These are phyloP conservation scores for Fibroporia radiculosa DNA, from an alignment of 768 basidiomycete species.

Conservation along the genomic window DNA sequence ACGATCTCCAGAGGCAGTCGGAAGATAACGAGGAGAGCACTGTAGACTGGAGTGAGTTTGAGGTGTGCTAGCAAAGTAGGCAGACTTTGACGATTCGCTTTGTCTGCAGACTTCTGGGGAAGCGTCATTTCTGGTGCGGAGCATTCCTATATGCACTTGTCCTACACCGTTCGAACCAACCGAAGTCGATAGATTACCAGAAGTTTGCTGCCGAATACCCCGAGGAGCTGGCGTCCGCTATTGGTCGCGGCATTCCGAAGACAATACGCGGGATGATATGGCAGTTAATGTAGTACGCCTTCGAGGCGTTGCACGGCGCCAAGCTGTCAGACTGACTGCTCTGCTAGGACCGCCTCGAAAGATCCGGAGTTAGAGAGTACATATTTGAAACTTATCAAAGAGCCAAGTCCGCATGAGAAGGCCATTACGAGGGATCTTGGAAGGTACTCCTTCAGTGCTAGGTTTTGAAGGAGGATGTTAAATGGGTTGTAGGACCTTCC, in stretches of 20 bases:
- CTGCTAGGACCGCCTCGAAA: slow-evolving; percentile 82
- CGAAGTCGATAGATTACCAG: slow-evolving; percentile 63
- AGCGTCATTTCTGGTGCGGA: slow-evolving; percentile 75
- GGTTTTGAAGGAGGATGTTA: slow-evolving; percentile 5
- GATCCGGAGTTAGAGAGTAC: slow-evolving; percentile 76
- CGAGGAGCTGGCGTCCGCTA: slow-evolving; percentile 77
- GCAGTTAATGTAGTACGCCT: slow-evolving; percentile 73
- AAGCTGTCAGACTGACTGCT: not conserved
- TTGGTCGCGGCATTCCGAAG: slow-evolving; percentile 85
- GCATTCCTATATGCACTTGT: slow-evolving; percentile 2
- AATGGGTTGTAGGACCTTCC: slow-evolving; percentile 71
- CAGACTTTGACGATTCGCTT: slow-evolving; percentile 5
- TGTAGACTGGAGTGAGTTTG: slow-evolving; percentile 71
- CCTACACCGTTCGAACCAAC: not conserved
- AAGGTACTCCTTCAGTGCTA: slow-evolving; percentile 35
- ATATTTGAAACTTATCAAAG: slow-evolving; percentile 78
- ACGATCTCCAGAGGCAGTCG: slow-evolving; percentile 36
- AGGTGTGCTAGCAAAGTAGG: too few species aligned
- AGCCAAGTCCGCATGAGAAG: slow-evolving; percentile 85
- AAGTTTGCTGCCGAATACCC: slow-evolving; percentile 73
- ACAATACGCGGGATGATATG: slow-evolving; percentile 91
- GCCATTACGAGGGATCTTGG: slow-evolving; percentile 90
- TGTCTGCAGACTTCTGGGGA: slow-evolving; percentile 84
- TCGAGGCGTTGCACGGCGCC: not conserved
- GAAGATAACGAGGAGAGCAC: slow-evolving; percentile 28